Conservation (phyloP, 176 grass and related monocot species). For the Cymbopogon citratus region DNA sequence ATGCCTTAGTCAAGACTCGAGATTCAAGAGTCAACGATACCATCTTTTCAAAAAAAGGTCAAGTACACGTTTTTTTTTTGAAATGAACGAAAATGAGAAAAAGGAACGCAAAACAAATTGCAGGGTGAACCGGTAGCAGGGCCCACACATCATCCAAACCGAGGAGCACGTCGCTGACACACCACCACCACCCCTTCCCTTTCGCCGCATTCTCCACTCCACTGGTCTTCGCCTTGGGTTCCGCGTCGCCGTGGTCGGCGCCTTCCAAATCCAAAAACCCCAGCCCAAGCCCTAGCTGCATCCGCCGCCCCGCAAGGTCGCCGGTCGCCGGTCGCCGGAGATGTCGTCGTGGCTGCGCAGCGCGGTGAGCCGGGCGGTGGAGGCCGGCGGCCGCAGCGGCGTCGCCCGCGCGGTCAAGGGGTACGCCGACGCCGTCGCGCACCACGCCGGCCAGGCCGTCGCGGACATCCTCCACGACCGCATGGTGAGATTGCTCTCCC, state of each 20-base stretch:
- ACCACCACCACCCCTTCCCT: not conserved
- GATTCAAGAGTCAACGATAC: not conserved
- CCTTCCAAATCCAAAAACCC: constrained; percentile 9
- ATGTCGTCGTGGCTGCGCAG: constrained; percentile 90
- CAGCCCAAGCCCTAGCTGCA: not conserved
- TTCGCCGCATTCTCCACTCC: constrained; percentile 8
- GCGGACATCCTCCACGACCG: constrained; percentile 82
- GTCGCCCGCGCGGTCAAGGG: constrained; percentile 82
- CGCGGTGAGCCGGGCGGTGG: constrained; percentile 77
- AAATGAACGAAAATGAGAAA: not conserved
- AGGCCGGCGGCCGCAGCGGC: constrained; percentile 70
- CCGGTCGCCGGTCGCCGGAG: not conserved
- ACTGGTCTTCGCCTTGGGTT: not conserved
- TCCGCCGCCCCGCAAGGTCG: not conserved
- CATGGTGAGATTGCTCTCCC: constrained; percentile 34
- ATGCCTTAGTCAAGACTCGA: too few species aligned
- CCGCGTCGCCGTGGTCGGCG: constrained; percentile 29
- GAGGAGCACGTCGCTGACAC: constrained; percentile 25
- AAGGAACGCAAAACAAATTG: not conserved
- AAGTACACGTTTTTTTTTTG: not conserved
- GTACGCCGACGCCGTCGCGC: constrained; percentile 83
- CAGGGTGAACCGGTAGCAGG: not conserved
- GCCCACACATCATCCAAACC: constrained; percentile 6
- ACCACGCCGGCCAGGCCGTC: constrained; percentile 94
- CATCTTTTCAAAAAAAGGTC: not conserved